Evolutionary conservation across 2,329 filamentous ascomycete genomes (phyloP).

Genomic region (Ceratocystis eucalypticola): DNA sequence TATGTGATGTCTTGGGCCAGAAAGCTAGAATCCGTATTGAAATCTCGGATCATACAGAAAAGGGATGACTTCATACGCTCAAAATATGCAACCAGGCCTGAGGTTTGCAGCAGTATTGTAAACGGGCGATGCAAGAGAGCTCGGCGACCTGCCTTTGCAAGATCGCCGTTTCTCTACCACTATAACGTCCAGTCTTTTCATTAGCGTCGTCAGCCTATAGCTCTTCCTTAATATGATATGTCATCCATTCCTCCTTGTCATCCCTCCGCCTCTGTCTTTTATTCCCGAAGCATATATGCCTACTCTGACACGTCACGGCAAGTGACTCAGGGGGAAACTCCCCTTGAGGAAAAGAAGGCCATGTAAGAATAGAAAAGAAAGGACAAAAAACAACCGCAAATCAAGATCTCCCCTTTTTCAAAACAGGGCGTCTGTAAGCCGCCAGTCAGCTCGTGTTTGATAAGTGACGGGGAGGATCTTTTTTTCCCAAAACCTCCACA

Average conservation of each 20-base stretch:
- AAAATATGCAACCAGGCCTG: background rate
- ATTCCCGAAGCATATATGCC: background rate
- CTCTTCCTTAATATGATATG: no score
- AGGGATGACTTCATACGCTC: background rate
- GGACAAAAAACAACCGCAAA: background rate
- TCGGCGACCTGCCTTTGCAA: no score
- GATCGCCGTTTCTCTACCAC: no score
- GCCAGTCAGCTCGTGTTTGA: constrained; percentile 4
- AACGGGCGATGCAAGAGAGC: no score
- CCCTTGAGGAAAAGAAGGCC: no score
- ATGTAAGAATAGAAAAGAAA: background rate
- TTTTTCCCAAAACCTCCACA: no score
- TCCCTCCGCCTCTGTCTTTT: background rate
- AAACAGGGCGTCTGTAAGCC: background rate
- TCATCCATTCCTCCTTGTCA: background rate
- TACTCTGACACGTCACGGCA: background rate
- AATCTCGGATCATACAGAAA: background rate
- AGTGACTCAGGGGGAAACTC: background rate
- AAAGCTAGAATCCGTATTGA: background rate
- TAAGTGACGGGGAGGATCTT: background rate
- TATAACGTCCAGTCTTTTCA: no score
- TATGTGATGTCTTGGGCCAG: background rate
- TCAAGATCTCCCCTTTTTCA: background rate
- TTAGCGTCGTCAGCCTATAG: no score
- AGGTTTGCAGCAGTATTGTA: background rate